Base-by-base conservation (phyloP, 2,329 filamentous ascomycete genomes). In the Hymenotorrendiella dingleyae region DNA sequence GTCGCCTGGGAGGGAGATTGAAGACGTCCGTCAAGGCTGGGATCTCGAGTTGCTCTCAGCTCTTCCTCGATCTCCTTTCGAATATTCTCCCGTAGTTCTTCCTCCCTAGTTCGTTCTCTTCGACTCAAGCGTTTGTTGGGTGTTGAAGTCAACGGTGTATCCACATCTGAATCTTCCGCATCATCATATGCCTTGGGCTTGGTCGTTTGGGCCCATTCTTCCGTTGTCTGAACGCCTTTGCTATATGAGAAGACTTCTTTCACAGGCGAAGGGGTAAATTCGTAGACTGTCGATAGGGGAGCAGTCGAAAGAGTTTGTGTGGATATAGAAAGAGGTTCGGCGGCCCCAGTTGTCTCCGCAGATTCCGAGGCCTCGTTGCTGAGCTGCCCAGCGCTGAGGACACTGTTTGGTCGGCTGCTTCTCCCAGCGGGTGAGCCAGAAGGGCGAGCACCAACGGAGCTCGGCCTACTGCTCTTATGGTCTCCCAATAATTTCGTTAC, bases 191-290 rank as follows among this genome's bases (percentile, higher is more conserved):
- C 73, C 38, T 73, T 71, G 1, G 73, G 67, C 23, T 73, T 70
- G 24, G 72, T 68, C 21, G 74, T 68, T 43, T 71, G 68, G 4
- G 72, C 69, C 79, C 86, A 86, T 49, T 83, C 80, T 57, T 88
- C 84, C 17, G 84, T 80, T 12, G 93, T 96, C 65, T 98, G 94
- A 17, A 97, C 89, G 43, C 82, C 90, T 69, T 96, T 97, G 73
- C 86, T 97, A 72, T 98, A 98, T 40, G 89, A 94, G 60, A 94
- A 89, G 46, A 94, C 73, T 64, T 98, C 93, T 52, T 84, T 79
- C 42, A 83, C 78, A 24, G 84, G 80, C 16, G 81, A 83, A 1
- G 86, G 84, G 2, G 84, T 80, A 51, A 80, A 85, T 64, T 95
- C 90, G 65, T 84, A 89, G 47, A 93, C 77, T 24, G 86, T 89